Conservation (phyloP, 2,329 filamentous ascomycete genomes). For the Colletotrichum euphorbiae region DNA sequence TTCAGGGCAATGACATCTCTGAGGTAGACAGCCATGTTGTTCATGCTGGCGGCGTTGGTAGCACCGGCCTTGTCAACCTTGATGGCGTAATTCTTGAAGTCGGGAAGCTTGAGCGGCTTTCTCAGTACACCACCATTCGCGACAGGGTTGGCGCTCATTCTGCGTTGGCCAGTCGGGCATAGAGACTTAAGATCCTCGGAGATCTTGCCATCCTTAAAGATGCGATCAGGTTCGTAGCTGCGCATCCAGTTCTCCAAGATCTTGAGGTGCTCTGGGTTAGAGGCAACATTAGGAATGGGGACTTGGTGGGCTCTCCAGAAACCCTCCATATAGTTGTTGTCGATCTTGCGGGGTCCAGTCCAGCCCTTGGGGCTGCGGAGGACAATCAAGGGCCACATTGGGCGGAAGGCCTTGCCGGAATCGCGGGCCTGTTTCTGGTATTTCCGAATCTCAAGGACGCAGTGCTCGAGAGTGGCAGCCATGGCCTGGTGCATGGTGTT, state of each 20-base stretch:
- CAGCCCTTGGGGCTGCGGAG: slow-evolving; percentile 84
- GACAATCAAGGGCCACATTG: slow-evolving; percentile 83
- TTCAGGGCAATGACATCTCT: slow-evolving; percentile 76
- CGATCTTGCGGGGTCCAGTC: slow-evolving; percentile 79
- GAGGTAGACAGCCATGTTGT: slow-evolving; percentile 74
- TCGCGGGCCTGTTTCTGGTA: slow-evolving; percentile 79
- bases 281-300: slow-evolving; percentile 76
- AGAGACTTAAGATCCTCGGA: slow-evolving; percentile 72
- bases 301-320: slow-evolving; percentile 85
- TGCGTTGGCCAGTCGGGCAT: slow-evolving; percentile 71
- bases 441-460: slow-evolving; percentile 74
- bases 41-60: slow-evolving; percentile 72
- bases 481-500: slow-evolving; percentile 85
- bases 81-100: slow-evolving; percentile 76
- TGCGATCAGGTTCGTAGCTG: slow-evolving; percentile 77
- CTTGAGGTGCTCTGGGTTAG: slow-evolving; percentile 74
- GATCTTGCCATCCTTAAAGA: slow-evolving; percentile 75
- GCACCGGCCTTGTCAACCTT: slow-evolving; percentile 70
- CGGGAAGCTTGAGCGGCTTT: slow-evolving; percentile 75
- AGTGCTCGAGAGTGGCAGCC: slow-evolving; percentile 80
- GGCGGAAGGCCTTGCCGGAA: slow-evolving; percentile 75
- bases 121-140: slow-evolving; percentile 77
- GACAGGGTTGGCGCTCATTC: slow-evolving; percentile 84
- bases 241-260: slow-evolving; percentile 82
- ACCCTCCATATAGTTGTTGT: slow-evolving; percentile 77